Evolutionary conservation across 2,329 filamentous ascomycete genomes (phyloP).

Genomic region (Aspergillus sp.): DNA sequence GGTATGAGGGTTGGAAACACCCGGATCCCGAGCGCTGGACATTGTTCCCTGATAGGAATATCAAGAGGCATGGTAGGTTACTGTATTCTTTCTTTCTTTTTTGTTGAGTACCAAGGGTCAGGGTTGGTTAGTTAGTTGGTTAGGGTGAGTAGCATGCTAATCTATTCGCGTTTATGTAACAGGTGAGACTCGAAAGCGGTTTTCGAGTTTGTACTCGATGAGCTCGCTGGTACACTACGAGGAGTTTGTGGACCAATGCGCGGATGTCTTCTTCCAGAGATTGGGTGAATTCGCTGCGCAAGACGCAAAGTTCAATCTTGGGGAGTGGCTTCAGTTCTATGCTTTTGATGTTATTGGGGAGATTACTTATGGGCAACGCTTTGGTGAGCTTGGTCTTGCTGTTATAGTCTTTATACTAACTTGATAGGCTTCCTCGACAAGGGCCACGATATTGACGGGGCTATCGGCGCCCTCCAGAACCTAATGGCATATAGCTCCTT

Average conservation of each 20-base stretch:
- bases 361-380: constrained; percentile 44
- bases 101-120: too few species aligned
- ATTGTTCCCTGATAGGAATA: constrained; percentile 34
- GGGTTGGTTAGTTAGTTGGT: not conserved
- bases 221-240: constrained; percentile 51
- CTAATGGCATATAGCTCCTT: constrained; percentile 39
- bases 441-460: constrained; percentile 46
- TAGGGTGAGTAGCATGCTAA: not conserved
- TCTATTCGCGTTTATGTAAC: not conserved
- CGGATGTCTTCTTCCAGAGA: constrained; percentile 40
- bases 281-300: constrained; percentile 39
- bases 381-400: constrained; percentile 19
- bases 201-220: constrained; percentile 50
- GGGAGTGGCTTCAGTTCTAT: constrained; percentile 40
- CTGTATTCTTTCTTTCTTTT: not conserved
- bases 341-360: constrained; percentile 50
- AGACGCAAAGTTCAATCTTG: constrained; percentile 35
- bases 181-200: constrained; percentile 39
- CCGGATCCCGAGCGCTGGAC: constrained; percentile 31
- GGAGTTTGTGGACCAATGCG: constrained; percentile 50
- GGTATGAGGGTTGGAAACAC: constrained; percentile 36
- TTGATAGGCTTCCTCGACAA: constrained; percentile 47
- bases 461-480: constrained; percentile 42
- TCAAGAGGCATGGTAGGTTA: constrained; percentile 37
- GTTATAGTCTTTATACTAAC: constrained; percentile 13